Conservation (phyloP, 139 green algal genomes). For the Closterium sp. region DNA sequence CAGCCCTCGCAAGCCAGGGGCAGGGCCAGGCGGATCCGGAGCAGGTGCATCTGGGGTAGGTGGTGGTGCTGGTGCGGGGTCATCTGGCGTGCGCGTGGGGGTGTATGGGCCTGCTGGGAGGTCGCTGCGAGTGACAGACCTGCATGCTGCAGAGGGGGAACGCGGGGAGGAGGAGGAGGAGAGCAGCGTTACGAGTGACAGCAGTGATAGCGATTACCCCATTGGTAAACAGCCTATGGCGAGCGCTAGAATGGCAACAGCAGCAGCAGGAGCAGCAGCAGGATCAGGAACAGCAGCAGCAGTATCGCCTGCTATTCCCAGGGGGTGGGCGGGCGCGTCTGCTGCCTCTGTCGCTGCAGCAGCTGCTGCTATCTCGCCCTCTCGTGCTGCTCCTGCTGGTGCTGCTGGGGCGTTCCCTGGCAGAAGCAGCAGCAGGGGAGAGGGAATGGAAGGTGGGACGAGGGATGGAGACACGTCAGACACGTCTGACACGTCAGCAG, state of each 20-base stretch:
- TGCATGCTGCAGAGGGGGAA: too few species aligned
- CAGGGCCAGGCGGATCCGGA: not conserved
- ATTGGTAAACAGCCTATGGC: not conserved
- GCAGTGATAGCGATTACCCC: not conserved
- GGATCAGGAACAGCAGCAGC: not conserved
- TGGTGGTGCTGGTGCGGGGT: not conserved
- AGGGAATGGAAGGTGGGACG: not conserved
- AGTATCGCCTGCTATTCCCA: not conserved
- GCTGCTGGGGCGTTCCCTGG: not conserved
- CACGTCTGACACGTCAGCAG: not conserved
- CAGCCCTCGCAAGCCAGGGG: not conserved
- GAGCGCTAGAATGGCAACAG: not conserved
- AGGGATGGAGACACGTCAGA: not conserved
- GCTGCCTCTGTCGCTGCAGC: not conserved
- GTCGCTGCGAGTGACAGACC: too few species aligned
- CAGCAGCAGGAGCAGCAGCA: not conserved
- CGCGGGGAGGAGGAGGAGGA: too few species aligned
- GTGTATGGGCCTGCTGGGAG: too few species aligned
- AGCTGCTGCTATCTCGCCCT: not conserved
- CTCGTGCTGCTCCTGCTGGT: not conserved
- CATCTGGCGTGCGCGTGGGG: too few species aligned
- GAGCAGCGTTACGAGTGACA: too few species aligned
- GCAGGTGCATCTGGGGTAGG: too few species aligned
- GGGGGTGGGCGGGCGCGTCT: not conserved
- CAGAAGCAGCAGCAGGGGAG: not conserved